Evolutionary conservation across 371 early-diverging fungal genomes (phyloP).

Genomic region (Mortierella sp.): DNA sequence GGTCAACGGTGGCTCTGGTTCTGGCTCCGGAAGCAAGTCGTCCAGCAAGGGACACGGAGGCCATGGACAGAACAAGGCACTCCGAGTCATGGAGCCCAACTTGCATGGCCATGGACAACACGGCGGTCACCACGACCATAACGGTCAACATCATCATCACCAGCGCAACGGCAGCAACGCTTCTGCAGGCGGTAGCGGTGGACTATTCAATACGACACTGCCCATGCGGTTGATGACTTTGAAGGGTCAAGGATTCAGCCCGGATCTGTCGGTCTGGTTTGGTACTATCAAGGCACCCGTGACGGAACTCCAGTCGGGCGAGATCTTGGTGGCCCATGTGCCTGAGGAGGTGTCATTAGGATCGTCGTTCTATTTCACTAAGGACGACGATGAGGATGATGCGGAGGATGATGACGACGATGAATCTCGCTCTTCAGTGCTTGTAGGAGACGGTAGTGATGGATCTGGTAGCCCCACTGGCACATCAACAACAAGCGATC

Average conservation of each 20-base stretch:
- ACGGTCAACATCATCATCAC: constrained; percentile 27
- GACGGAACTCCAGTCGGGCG: constrained; percentile 68
- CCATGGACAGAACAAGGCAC: constrained; percentile 30
- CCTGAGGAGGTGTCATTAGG: constrained; percentile 59
- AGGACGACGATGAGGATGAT: constrained; percentile 48
- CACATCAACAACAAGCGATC: constrained; percentile 2
- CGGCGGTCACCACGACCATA: constrained; percentile 14
- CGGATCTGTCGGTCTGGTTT: constrained; percentile 80
- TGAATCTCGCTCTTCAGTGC: constrained; percentile 13
- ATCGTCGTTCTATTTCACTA: constrained; percentile 44
- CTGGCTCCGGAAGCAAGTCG: constrained; percentile 45
- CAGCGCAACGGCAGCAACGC: constrained; percentile 13
- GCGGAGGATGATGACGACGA: constrained; percentile 34
- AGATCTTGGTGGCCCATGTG: constrained; percentile 62
- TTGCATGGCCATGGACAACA: constrained; percentile 11
- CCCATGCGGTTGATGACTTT: constrained; percentile 56
- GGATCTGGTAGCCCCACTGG: neutral
- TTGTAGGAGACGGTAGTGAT: neutral
- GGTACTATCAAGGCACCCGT: constrained; percentile 69
- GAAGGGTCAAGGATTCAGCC: constrained; percentile 75
- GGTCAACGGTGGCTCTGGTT: constrained; percentile 39
- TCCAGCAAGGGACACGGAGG: constrained; percentile 25
- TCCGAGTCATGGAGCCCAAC: constrained; percentile 31
- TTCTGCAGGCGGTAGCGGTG: constrained; percentile 5
- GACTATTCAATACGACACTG: constrained; percentile 11